Evolutionary conservation across 768 basidiomycete genomes (phyloP).

Genomic region (Pisolithus marmoratus): DNA sequence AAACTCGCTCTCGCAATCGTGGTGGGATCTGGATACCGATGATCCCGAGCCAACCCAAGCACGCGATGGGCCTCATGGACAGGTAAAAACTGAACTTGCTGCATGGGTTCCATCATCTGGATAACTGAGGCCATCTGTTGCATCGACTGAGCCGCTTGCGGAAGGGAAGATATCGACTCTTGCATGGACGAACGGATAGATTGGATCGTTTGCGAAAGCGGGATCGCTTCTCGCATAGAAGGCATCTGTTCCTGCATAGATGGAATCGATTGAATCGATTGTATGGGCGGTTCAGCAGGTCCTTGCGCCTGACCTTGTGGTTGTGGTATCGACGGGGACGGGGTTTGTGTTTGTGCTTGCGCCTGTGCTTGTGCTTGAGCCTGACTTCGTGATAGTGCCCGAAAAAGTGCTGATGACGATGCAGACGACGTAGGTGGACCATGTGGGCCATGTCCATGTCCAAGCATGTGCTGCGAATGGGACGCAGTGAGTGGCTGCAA

Average conservation of each 20-base stretch:
- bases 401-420: constrained; percentile 19
- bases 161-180: background rate
- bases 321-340: background rate
- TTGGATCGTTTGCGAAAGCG: too few species aligned
- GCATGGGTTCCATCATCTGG: constrained; percentile 3
- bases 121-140: background rate
- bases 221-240: too few species aligned
- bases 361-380: background rate
- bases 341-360: background rate
- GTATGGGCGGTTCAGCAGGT: background rate
- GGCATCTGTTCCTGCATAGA: background rate
- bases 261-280: constrained; percentile 1
- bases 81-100: constrained; percentile 42
- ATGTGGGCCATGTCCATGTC: background rate
- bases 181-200: background rate
- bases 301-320: background rate
- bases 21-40: constrained; percentile 37
- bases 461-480: constrained; percentile 5
- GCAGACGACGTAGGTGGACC: constrained; percentile 12
- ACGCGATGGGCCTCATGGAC: constrained; percentile 51
- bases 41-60: constrained; percentile 34
- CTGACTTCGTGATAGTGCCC: constrained; percentile 17
- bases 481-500: constrained; percentile 15
- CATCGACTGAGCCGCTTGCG: background rate
- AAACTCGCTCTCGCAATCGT: constrained; percentile 60